These are phyloP conservation scores for Colletotrichum sp. DNA, from an alignment of 2,329 filamentous ascomycete genomes.

Conservation along the genomic window DNA sequence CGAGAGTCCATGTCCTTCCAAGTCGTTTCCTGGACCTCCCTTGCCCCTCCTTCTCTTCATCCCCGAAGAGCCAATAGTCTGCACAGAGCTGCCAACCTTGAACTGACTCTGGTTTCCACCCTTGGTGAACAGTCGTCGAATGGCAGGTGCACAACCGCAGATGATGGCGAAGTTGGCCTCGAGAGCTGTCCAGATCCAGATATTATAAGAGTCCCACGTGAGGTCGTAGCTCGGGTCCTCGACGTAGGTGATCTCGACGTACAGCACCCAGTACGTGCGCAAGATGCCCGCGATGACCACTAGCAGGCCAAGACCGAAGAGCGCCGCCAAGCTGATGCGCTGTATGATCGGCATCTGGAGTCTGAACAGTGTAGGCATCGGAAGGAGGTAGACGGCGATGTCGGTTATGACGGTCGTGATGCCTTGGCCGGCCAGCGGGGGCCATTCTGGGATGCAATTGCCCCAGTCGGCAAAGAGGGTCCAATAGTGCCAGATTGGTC, in stretches of 20 bases:
- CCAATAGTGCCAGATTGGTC: conserved; percentile 31
- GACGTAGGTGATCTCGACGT: conserved; percentile 28
- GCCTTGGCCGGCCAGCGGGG: conserved; percentile 32
- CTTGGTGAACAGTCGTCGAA: not conserved
- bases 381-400: conserved; percentile 39
- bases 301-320: conserved; percentile 40
- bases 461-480: conserved; percentile 15
- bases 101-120: not conserved
- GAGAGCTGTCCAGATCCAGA: conserved; percentile 47
- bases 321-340: conserved; percentile 35
- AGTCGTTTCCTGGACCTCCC: not conserved
- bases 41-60: not conserved
- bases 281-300: conserved; percentile 40
- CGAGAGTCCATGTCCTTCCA: not conserved
- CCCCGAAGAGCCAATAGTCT: not conserved
- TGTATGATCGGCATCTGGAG: conserved; percentile 36
- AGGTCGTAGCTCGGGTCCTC: conserved; percentile 38
- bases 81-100: not conserved
- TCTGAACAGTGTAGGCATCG: conserved; percentile 36
- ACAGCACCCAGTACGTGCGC: conserved; percentile 40
- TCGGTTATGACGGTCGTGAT: conserved; percentile 35
- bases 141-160: conserved; percentile 33
- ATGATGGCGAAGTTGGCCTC: conserved; percentile 46
- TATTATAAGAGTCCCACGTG: conserved; percentile 42
- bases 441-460: conserved; percentile 33